phyloP scores from a whole-genome alignment of 2,329 filamentous ascomycete genomes.

The Myriosclerotinia scirpicola region DNA sequence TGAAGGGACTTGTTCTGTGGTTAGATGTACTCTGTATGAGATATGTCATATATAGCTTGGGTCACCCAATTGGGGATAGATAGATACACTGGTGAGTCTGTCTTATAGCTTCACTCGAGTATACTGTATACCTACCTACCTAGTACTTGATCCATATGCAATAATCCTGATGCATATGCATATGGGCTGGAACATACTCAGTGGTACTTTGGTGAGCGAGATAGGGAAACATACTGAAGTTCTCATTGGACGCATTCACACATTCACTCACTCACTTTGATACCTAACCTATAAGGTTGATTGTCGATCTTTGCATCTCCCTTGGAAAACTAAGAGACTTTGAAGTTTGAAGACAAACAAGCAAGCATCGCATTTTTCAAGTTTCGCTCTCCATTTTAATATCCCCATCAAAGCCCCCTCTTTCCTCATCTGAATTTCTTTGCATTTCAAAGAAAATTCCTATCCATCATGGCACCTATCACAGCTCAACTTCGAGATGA shows the following conservation, averaged over 20 bases:
- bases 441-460: neutral
- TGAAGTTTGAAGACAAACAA: neutral
- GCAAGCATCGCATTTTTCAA: neutral
- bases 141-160: neutral
- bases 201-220: no score
- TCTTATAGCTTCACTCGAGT: neutral
- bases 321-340: no score
- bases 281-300: no score
- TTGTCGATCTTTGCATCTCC: constrained; percentile 1
- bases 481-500: constrained; percentile 17
- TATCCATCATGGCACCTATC: constrained; percentile 3
- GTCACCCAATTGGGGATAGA: no score
- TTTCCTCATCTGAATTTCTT: neutral
- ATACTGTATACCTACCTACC: neutral
- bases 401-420: neutral
- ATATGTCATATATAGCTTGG: neutral
- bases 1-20: no score
- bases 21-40: no score
- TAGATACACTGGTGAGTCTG: no score
- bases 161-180: neutral
- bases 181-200: neutral
- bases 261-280: neutral
- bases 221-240: neutral
- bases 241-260: neutral
- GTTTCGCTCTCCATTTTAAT: neutral